Evolutionary conservation across 106 monocot species (phyloP), one percentile per base, ranked within the genome.

Genomic region (Amphibolis antarctica): DNA sequence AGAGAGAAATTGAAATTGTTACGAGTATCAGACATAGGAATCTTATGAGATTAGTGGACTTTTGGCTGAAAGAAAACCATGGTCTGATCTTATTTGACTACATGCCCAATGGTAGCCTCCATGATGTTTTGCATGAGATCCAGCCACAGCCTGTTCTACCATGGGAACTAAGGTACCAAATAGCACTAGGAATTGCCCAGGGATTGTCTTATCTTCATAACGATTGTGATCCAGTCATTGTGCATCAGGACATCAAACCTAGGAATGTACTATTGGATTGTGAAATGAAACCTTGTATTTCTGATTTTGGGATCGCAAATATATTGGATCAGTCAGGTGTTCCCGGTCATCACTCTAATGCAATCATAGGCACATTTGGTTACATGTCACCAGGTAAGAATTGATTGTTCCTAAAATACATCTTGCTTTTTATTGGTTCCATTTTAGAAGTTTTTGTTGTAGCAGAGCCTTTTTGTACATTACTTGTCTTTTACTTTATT

Each of bases 231-330:
- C 98, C 98, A 0, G 44, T 72, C 23, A 98, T 98, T 24, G 59
- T 98, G 42, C 98, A 98, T 47, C 55, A 81, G n/a, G 98, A 98
- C 78, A 91, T 98, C n/a, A 98, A 98, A 53, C 85, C 98, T 0
- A 85, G 69, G 42, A 98, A 98, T 66, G 85, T 98, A 69, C 76
- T 98, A 65, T 62, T 98, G 75, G 82, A 98, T 55, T 54, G 57
- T 0, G 82, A 85, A 4, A 80, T 86, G 87, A 85, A 85, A 64
- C 82, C 98, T 23, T 87, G 81, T 69, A 88, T 91, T 12, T 78
- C 91, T 14, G 98, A 98, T 75, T 98, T 98, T 65, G 91, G 98
- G n/a, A 79, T 98, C 28, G 86, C 98, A 0, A 83, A 55, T 59
- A 42, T 98, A 49, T 70, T 88, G 42, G 85, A 88, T 71, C 71